These are phyloP conservation scores for Cladosporium velox DNA, from an alignment of 2,329 filamentous ascomycete species.

Conservation along the genomic window DNA sequence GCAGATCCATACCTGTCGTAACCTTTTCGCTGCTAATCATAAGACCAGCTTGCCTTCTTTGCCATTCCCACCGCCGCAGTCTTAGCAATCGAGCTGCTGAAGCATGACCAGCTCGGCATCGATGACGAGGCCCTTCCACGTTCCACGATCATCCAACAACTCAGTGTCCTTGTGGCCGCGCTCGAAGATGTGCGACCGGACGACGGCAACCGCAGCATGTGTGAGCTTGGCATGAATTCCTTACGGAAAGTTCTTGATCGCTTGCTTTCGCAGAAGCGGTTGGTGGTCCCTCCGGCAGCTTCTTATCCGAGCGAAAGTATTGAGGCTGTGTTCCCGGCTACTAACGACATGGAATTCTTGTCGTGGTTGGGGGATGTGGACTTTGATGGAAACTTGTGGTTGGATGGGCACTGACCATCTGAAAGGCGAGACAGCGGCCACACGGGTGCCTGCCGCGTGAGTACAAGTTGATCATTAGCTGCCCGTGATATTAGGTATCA, in stretches of 20 bases:
- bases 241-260: conserved; percentile 1
- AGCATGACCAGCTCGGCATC: conserved; percentile 42
- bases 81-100: conserved; percentile 46
- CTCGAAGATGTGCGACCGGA: conserved; percentile 42
- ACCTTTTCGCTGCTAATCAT: background rate
- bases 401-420: background rate
- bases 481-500: too few relatives aligned
- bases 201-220: conserved; percentile 43
- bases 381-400: background rate
- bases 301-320: background rate
- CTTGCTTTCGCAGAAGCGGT: background rate
- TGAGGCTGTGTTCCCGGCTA: background rate
- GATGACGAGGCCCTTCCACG: conserved; percentile 41
- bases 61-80: conserved; percentile 46
- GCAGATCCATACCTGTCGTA: background rate
- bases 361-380: conserved; percentile 7
- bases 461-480: too few relatives aligned
- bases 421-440: too few relatives aligned
- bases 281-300: background rate
- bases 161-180: conserved; percentile 47
- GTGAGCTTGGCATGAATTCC: conserved; percentile 28
- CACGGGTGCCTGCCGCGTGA: too few relatives aligned
- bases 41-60: conserved; percentile 35
- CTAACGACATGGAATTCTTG: conserved; percentile 8
- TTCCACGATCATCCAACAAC: conserved; percentile 48